Evolutionary conservation across 495 filamentous ascomycete species (phyloP).

Genomic region (Penicillium psychrofluorescens): DNA sequence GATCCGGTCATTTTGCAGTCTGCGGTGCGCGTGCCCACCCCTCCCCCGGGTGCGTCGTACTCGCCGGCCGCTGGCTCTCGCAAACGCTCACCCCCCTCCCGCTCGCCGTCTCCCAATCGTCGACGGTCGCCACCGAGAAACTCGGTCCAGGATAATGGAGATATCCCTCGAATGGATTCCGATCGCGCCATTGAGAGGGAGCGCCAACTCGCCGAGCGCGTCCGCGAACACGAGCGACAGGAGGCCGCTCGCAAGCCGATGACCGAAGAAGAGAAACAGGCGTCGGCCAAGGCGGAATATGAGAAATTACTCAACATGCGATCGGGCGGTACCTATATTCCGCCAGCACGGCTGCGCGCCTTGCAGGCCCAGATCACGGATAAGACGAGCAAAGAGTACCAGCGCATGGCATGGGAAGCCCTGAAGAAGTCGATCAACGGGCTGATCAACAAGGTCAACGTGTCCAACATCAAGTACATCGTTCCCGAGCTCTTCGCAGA

Average conservation of each 20-base stretch:
- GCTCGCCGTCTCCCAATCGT: slow-evolving; percentile 57
- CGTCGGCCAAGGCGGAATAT: slow-evolving; percentile 79
- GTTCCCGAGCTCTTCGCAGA: slow-evolving; percentile 92
- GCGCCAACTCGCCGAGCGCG: slow-evolving; percentile 53
- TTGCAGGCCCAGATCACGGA: slow-evolving; percentile 96
- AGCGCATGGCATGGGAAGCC: slow-evolving; percentile 98
- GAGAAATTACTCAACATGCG: slow-evolving; percentile 84
- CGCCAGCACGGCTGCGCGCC: slow-evolving; percentile 81
- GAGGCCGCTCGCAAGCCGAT: slow-evolving; percentile 48
- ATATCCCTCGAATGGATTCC: slow-evolving; percentile 44
- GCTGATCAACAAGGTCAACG: slow-evolving; percentile 97
- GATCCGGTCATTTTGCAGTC: slow-evolving; percentile 52
- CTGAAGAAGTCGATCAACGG: slow-evolving; percentile 99
- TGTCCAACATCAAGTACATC: slow-evolving; percentile 94
- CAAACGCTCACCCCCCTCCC: slow-evolving; percentile 56
- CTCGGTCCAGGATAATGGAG: slow-evolving; percentile 22
- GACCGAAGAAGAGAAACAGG: slow-evolving; percentile 79
- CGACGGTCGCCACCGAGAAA: slow-evolving; percentile 50
- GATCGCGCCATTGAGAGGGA: slow-evolving; percentile 53
- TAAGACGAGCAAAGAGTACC: slow-evolving; percentile 92
- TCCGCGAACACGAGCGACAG: slow-evolving; percentile 47
- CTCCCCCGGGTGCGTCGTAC: slow-evolving; percentile 47
- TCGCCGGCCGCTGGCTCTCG: slow-evolving; percentile 44
- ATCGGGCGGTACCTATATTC: slow-evolving; percentile 92
- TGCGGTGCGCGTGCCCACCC: slow-evolving; percentile 61